Conservation (phyloP, 1,139 yeast species). For the Arxiozyma telluris region DNA sequence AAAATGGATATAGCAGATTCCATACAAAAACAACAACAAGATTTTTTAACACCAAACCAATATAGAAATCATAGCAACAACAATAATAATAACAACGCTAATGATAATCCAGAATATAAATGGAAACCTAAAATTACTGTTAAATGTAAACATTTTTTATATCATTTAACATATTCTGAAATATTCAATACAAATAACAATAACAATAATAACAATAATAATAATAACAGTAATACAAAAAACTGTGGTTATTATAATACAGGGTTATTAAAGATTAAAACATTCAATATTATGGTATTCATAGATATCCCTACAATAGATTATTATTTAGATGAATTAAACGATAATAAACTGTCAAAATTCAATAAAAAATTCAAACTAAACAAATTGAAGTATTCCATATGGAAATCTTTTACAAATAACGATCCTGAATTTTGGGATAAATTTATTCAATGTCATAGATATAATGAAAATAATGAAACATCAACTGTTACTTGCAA, state of each 20-base stretch:
- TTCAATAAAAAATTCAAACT: slow-evolving; percentile 26
- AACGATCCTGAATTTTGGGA: slow-evolving; percentile 21
- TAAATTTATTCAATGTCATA: slow-evolving; percentile 1
- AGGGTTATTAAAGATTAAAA: slow-evolving; percentile 3
- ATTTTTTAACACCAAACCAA: not conserved
- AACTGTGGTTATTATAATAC: not conserved
- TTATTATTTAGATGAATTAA: slow-evolving; percentile 28
- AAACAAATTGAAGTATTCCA: slow-evolving; percentile 20
- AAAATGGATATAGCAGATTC: not conserved
- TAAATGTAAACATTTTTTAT: slow-evolving; percentile 23
- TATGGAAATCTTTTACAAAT: slow-evolving; percentile 22
- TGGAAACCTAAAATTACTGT: slow-evolving; percentile 24
- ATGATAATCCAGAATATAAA: not conserved
- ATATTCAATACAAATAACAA: slow-evolving; percentile 5
- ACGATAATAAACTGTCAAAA: slow-evolving; percentile 21
- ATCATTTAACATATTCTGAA: slow-evolving; percentile 24
- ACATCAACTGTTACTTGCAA: not conserved
- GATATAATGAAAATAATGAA: not conserved
- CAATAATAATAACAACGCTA: not conserved
- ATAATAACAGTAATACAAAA: not conserved
- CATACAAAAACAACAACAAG: not conserved
- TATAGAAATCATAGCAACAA: not conserved
- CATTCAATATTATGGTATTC: slow-evolving; percentile 21
- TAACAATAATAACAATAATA: not conserved
- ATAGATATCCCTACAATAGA: slow-evolving; percentile 32